These are phyloP conservation scores for Colletotrichum sojae DNA, from an alignment of 2,329 filamentous ascomycete species.

Conservation along the genomic window DNA sequence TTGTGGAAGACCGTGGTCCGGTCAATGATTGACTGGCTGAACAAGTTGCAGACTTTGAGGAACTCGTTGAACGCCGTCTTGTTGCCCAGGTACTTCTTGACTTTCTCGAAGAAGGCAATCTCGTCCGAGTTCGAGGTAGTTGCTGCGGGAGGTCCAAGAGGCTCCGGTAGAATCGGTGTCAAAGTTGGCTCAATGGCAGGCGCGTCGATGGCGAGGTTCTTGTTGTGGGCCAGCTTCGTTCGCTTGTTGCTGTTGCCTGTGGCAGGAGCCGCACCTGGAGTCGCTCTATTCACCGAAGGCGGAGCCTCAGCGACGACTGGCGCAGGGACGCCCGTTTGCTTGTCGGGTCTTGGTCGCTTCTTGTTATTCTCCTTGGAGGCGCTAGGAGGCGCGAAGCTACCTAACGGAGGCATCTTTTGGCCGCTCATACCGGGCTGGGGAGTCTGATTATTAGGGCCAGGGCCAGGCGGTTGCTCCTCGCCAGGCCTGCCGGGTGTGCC, in stretches of 20 bases:
- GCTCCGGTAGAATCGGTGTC: constrained; percentile 89
- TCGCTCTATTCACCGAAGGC: constrained; percentile 50
- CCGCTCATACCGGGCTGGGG: constrained; percentile 69
- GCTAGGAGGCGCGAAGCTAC: constrained; percentile 91
- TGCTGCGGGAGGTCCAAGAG: constrained; percentile 82
- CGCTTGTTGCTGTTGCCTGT: constrained; percentile 69
- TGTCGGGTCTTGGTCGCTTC: constrained; percentile 80
- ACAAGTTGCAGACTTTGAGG: constrained; percentile 95
- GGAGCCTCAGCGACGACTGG: constrained; percentile 60
- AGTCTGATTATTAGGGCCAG: constrained; percentile 65
- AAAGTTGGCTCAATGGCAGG: constrained; percentile 85
- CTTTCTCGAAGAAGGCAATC: constrained; percentile 93
- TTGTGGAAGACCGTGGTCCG: constrained; percentile 86
- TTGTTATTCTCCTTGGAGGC: constrained; percentile 87
- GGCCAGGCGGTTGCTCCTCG: constrained; percentile 72
- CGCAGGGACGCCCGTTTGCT: constrained; percentile 64
- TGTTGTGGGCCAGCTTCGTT: constrained; percentile 78
- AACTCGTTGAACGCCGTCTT: constrained; percentile 96
- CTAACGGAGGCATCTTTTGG: constrained; percentile 91
- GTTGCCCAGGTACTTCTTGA: constrained; percentile 96
- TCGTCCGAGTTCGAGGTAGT: constrained; percentile 86
- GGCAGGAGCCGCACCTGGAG: constrained; percentile 46
- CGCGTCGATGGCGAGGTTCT: constrained; percentile 71
- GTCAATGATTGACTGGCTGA: constrained; percentile 92
- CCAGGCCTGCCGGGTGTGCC: constrained; percentile 68